Evolutionary conservation across 768 basidiomycete species (phyloP), one percentile per base, ranked within the genome.

Genomic region (Pholiota microspora): DNA sequence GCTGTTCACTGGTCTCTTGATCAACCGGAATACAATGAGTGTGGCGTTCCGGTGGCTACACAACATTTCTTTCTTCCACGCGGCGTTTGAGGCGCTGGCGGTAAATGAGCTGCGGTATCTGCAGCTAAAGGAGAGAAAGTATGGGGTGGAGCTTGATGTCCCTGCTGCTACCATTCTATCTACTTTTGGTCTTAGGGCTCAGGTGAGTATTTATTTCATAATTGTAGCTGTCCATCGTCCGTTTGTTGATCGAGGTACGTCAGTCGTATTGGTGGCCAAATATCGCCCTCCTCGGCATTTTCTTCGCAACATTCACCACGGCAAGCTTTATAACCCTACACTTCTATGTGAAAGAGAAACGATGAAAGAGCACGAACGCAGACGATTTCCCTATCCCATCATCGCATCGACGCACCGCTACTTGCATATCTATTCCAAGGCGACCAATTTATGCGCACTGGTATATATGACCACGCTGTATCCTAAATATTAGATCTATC

Each of bases 251-350:
- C n/a, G n/a, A n/a, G n/a, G n/a, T n/a, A n/a, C 45, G 25, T 15
- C 13, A 82, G 80, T 94, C 96, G 0, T 98, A 95, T 78, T 99
- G 97, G 97, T 98, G 92, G 92, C 97, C 97, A 0, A 95, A 99
- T 67, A 90, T 94, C 29, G 79, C 86, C 0, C 72, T 94, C 0
- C 78, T 98, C 4, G 88, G 78, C 5, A 91, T 94, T 45, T 94
- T 94, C 75, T 95, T 98, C 63, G 86, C 81, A 24, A 71, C 77
- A 2, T 94, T 94, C 70, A 93, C 89, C 4, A 67, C 82, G 4
- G 75, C 77, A 31, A 94, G 91, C 70, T 98, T 83, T 69, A 59
- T 93, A 51, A 85, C 83, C 45, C 74, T 98, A 24, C 91, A 96
- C 65, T 86, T 86, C 70, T 94, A 86, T 65, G 95, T 98, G 48